These are phyloP conservation scores for Lathyrus oleraceus DNA, from an alignment of 306 rosid genomes.

Conservation along the genomic window DNA sequence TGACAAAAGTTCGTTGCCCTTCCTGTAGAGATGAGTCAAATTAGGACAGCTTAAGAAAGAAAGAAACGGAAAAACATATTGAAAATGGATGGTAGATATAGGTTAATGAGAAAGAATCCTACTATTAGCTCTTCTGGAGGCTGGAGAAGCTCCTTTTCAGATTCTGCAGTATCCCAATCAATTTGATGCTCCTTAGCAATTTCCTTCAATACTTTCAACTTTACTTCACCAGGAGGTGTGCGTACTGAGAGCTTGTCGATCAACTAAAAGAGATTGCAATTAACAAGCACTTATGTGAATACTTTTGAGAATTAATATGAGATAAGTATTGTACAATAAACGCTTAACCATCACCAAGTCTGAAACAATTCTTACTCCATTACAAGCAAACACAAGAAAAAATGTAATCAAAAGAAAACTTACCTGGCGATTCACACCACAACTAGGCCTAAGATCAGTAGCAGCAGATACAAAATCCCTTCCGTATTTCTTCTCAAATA, in stretches of 20 bases:
- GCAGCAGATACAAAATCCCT: slow-evolving; percentile 94
- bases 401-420: slow-evolving; percentile 1
- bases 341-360: background rate
- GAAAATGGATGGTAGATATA: background rate
- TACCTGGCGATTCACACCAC: slow-evolving; percentile 93
- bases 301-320: slow-evolving; percentile 1
- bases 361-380: background rate
- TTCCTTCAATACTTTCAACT: slow-evolving; percentile 84
- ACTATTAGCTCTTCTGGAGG: slow-evolving; percentile 85
- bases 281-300: slow-evolving; percentile 19
- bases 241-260: slow-evolving; percentile 97
- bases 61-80: slow-evolving; percentile 32
- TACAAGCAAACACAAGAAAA: background rate
- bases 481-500: slow-evolving; percentile 93
- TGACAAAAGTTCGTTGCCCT: slow-evolving; percentile 65
- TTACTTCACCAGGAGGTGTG: slow-evolving; percentile 72
- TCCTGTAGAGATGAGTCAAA: slow-evolving; percentile 45
- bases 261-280: slow-evolving; percentile 50
- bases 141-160: slow-evolving; percentile 85
- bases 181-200: slow-evolving; percentile 86
- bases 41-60: slow-evolving; percentile 10
- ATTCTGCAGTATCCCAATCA: slow-evolving; percentile 85
- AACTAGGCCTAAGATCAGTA: slow-evolving; percentile 77
- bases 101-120: slow-evolving; percentile 33
- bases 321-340: background rate